Base-by-base conservation (phyloP, 345 rosid genomes). In the Eucalyptus pumila region DNA sequence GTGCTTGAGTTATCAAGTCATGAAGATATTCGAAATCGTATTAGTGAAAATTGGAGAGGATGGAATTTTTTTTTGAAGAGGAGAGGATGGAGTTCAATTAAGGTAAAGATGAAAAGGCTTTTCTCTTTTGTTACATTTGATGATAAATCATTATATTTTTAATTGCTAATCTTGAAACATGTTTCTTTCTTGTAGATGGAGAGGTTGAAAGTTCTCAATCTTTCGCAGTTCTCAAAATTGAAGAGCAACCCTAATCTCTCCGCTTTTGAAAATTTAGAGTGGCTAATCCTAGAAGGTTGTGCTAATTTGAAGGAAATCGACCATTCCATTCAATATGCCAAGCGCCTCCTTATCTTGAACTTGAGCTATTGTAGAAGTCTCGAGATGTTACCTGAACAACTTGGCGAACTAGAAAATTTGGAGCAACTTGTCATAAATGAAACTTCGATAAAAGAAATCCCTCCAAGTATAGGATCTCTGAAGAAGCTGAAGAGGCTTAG, bases 291-390 rank as follows among this genome's bases (percentile, higher is more conserved):
- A 1, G 0, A 83, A 9, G 1, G 23, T 3, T 83, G 86, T 42
- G 1, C 1, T 4, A 0, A 11, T 23, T 42, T 83, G 65, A 0
- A 10, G 65, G 14, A 58, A 24, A 58, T 58, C 0, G 4, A 58
- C 14, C 14, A n/a, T 58, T 58, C 65, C 65, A 58, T 58, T 24
- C 2, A 6, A 58, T 1, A 58, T 54, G 58, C 4, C 58, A 54
- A 21, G 26, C 8, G 5, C 23, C 58, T 54, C 4, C 5, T 54
- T 51, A 0, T 1, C 21, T 51, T 51, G 54, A 51, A 51, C 21
- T 51, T 51, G 54, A 51, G 1, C 0, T 0, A 0, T 6, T 51
- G 54, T 15, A 1, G 3, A 7, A 6, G 1, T 16, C 54, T 51
- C 8, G 0, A 51, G 21, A 51, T 5, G 21, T 51, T 51, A 51